These are phyloP conservation scores for Cephaloascus fragrans DNA, from an alignment of 805 yeast genomes.

Conservation along the genomic window DNA sequence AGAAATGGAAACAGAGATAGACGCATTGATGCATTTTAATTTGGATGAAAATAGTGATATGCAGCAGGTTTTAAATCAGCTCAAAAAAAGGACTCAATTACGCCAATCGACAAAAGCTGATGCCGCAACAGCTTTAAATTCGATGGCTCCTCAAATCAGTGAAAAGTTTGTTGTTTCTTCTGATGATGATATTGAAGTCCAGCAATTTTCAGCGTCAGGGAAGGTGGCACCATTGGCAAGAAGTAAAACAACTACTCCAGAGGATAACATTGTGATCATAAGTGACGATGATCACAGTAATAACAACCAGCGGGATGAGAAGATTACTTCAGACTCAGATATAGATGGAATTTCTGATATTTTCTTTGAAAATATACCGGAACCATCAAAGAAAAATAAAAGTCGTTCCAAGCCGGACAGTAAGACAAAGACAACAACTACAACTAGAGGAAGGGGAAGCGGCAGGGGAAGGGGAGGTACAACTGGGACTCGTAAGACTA, in stretches of 20 bases:
- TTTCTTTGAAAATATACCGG: not conserved
- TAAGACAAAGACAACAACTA: not conserved
- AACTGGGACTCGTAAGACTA: not conserved
- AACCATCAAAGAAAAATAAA: slow-evolving; percentile 1
- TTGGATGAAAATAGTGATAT: slow-evolving; percentile 33
- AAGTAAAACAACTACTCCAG: not conserved
- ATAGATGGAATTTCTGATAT: no score
- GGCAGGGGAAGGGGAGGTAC: slow-evolving; percentile 1
- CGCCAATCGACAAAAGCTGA: not conserved
- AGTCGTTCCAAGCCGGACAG: not conserved
- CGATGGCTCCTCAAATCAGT: not conserved
- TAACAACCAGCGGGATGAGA: no score
- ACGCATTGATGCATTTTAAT: slow-evolving; percentile 33
- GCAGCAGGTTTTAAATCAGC: slow-evolving; percentile 30
- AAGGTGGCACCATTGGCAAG: not conserved
- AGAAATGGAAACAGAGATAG: slow-evolving; percentile 45
- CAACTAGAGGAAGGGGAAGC: slow-evolving; percentile 1
- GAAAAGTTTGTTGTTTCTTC: not conserved
- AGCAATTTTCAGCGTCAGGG: slow-evolving; percentile 1
- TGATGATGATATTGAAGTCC: not conserved
- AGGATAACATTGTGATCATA: not conserved
- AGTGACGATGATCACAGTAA: slow-evolving; percentile 1
- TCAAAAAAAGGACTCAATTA: slow-evolving; percentile 15
- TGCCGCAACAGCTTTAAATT: no score
- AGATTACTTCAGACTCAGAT: no score